Evolutionary conservation across 2,329 filamentous ascomycete species (phyloP).

Genomic region (Aciculosporium take): DNA sequence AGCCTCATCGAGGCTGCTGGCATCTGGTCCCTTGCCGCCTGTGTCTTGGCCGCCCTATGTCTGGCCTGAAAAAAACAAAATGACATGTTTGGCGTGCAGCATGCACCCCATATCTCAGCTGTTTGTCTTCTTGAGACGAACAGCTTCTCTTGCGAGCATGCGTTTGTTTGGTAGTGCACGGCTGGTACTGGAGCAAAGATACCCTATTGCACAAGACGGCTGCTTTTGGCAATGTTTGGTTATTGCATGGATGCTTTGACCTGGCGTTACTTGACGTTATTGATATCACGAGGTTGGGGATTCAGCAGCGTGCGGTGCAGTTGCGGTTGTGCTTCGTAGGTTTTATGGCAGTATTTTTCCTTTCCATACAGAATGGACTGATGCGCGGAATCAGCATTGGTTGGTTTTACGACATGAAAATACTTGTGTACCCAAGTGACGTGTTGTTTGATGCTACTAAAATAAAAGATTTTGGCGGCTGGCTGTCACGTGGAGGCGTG

Average conservation of each 20-base stretch:
- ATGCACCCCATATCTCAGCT: background rate
- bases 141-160: background rate
- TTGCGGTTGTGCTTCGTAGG: background rate
- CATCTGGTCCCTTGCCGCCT: conserved; percentile 35
- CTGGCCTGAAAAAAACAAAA: conserved; percentile 20
- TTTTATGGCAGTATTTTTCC: background rate
- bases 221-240: background rate
- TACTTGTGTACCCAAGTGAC: too few relatives aligned
- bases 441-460: too few relatives aligned
- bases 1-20: conserved; percentile 25
- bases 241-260: background rate
- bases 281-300: background rate
- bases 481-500: too few relatives aligned
- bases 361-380: too few relatives aligned
- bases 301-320: background rate
- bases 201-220: background rate
- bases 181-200: background rate
- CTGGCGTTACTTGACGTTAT: background rate
- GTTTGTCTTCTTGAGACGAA: background rate
- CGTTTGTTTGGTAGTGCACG: background rate
- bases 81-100: background rate
- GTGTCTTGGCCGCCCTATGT: conserved; percentile 30
- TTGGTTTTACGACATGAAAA: too few relatives aligned
- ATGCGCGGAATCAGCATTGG: too few relatives aligned
- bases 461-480: too few relatives aligned